Evolutionary conservation across 768 basidiomycete species (phyloP), one percentile per base, ranked within the genome.

Genomic region (Pilatotrama ljubarskyi): DNA sequence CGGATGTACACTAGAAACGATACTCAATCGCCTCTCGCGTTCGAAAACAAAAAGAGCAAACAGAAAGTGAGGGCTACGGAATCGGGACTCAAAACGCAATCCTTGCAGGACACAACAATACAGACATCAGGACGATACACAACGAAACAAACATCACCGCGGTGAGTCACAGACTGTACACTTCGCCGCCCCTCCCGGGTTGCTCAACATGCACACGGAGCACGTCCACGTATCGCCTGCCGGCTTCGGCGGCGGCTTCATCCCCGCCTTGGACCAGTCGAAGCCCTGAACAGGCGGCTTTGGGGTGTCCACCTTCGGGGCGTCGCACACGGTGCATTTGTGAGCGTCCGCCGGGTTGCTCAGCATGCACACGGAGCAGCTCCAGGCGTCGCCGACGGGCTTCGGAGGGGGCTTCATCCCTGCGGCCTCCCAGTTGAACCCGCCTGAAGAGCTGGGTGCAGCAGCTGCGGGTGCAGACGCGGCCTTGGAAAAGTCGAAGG

Each of bases 381-480:
- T 81, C 89, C 89, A 91, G n/a, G 61, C 65, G 20, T 64, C 71
- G 46, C 64, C 67, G 5, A 64, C 25, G 2, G 73, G 59, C 35
- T 63, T 53, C 14, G 66, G 61, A 5, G 84, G 80, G 2, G 78
- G 69, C 62, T 81, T 85, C 55, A 82, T 69, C 3, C 85, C 87
- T 0, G 85, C 85, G 10, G 84, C 85, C 1, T 79, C 75, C 81
- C 84, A 89, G 65, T 88, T 76, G 64, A 88, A 89, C 32, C 75
- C 75, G 41, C 76, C 73, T 40, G 72, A 64, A 2, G 72, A 56
- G n/a, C 59, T 60, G 26, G 43, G 37, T 10, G 55, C 41, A 25
- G 55, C 41, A 25, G 61, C 9, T 1, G 52, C 26, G 3, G 51
- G 15, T 7, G 48, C 41, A 8, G 56, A 38, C 5, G 64, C 38